Evolutionary conservation across 768 basidiomycete genomes (phyloP).

Genomic region (Lactifluus volemus): DNA sequence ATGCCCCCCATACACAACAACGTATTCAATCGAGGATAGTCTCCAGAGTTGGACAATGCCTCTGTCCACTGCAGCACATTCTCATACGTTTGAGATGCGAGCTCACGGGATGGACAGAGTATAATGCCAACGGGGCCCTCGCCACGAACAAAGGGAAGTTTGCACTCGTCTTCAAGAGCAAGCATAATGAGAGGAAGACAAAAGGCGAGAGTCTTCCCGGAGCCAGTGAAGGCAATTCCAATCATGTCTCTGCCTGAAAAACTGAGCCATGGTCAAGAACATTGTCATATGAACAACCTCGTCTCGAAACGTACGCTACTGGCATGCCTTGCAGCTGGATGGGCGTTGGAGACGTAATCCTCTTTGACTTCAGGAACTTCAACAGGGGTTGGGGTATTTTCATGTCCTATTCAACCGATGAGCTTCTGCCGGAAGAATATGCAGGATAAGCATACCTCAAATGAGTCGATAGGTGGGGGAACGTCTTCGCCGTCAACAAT

Average conservation of each 20-base stretch:
- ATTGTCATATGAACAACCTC: not conserved
- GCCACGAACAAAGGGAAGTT: slow-evolving; percentile 80
- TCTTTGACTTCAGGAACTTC: slow-evolving; percentile 73
- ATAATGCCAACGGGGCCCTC: slow-evolving; percentile 97
- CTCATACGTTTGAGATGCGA: slow-evolving; percentile 96
- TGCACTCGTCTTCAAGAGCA: slow-evolving; percentile 87
- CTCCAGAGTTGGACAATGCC: slow-evolving; percentile 68
- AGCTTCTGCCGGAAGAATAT: slow-evolving; percentile 7
- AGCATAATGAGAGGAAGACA: slow-evolving; percentile 97
- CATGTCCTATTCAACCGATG: slow-evolving; percentile 64
- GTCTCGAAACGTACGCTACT: slow-evolving; percentile 58
- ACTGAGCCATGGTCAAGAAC: slow-evolving; percentile 32
- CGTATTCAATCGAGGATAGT: slow-evolving; percentile 79
- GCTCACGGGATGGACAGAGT: slow-evolving; percentile 93
- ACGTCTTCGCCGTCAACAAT: slow-evolving; percentile 90
- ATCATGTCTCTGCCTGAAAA: slow-evolving; percentile 97
- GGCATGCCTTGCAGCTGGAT: slow-evolving; percentile 98
- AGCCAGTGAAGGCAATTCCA: slow-evolving; percentile 98
- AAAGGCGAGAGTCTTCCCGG: slow-evolving; percentile 97
- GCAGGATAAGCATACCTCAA: slow-evolving; percentile 43
- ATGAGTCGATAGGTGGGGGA: slow-evolving; percentile 88
- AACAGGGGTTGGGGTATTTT: slow-evolving; percentile 89
- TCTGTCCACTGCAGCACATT: slow-evolving; percentile 83
- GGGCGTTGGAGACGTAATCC: slow-evolving; percentile 82
- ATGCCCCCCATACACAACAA: slow-evolving; percentile 96